Evolutionary conservation across 331 rosid genomes (phyloP).

Genomic region (Acacia pycnantha): DNA sequence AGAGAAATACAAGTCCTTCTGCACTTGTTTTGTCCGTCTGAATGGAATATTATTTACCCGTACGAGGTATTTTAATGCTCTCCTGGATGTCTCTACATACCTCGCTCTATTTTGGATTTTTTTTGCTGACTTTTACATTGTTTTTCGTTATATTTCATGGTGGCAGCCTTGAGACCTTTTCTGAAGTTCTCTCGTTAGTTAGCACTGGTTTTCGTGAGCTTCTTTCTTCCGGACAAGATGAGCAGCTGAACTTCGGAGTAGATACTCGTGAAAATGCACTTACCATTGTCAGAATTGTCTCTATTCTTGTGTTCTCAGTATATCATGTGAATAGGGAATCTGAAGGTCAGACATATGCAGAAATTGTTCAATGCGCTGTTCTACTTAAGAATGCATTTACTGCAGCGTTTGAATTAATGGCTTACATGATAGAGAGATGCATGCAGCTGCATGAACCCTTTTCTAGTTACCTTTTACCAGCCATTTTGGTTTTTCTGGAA

Average conservation of each 20-base stretch:
- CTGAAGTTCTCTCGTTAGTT: conserved; percentile 69
- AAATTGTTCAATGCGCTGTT: conserved; percentile 86
- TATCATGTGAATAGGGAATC: conserved; percentile 71
- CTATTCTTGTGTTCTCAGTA: conserved; percentile 71
- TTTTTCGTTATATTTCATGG: conserved; percentile 2
- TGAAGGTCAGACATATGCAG: conserved; percentile 87
- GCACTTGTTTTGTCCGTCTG: conserved; percentile 76
- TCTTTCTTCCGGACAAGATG: conserved; percentile 67
- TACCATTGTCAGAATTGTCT: conserved; percentile 59
- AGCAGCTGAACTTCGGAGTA: conserved; percentile 56
- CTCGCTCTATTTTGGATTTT: neutral
- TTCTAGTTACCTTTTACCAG: conserved; percentile 78
- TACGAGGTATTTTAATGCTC: conserved; percentile 59
- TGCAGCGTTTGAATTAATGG: conserved; percentile 81
- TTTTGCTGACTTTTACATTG: conserved; percentile 22
- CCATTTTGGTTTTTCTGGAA: conserved; percentile 82
- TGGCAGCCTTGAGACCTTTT: conserved; percentile 79
- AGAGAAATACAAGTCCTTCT: conserved; percentile 62
- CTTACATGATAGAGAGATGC: conserved; percentile 73
- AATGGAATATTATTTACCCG: conserved; percentile 89
- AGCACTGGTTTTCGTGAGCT: conserved; percentile 60
- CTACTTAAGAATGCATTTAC: conserved; percentile 82
- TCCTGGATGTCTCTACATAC: neutral
- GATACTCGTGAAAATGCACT: conserved; percentile 69
- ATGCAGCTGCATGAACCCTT: conserved; percentile 67